phyloP scores from a whole-genome alignment of 2,329 filamentous ascomycete genomes.

The Diaporthe citriasiana region DNA sequence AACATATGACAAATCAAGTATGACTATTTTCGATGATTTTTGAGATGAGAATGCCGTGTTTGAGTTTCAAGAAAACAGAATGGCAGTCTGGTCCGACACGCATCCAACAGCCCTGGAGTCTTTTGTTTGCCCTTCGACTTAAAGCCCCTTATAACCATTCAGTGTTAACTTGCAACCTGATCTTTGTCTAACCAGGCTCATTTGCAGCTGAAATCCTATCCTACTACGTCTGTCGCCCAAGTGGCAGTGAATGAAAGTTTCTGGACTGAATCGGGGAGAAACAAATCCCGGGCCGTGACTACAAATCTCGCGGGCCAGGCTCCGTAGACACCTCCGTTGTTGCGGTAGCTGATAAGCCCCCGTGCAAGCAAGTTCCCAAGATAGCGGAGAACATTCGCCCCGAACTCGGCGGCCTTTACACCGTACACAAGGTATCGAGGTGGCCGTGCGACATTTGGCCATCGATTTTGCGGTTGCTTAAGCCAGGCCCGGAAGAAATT shows the following conservation, averaged over 20 bases:
- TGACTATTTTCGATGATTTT: too few relatives aligned
- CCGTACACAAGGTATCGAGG: background rate
- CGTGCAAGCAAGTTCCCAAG: background rate
- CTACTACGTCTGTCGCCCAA: background rate
- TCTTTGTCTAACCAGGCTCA: background rate
- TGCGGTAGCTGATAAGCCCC: background rate
- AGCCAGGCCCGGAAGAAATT: background rate
- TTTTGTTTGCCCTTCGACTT: too few relatives aligned
- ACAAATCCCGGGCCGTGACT: background rate
- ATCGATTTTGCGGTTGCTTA: rapidly evolving
- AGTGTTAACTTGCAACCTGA: too few relatives aligned
- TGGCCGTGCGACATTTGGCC: rapidly evolving
- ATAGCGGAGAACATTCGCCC: background rate
- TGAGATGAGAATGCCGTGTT: too few relatives aligned
- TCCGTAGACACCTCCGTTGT: too few relatives aligned
- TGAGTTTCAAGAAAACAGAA: too few relatives aligned
- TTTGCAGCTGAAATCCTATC: rapidly evolving
- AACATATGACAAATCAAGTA: too few relatives aligned
- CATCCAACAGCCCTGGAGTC: too few relatives aligned
- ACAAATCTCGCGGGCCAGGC: too few relatives aligned
- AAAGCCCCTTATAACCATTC: too few relatives aligned
- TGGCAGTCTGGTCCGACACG: too few relatives aligned
- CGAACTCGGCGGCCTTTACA: background rate
- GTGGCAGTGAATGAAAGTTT: background rate
- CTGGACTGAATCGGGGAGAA: background rate